phyloP scores from a whole-genome alignment of 1,284 basidiomycete species.

The Inonotus obliquus region DNA sequence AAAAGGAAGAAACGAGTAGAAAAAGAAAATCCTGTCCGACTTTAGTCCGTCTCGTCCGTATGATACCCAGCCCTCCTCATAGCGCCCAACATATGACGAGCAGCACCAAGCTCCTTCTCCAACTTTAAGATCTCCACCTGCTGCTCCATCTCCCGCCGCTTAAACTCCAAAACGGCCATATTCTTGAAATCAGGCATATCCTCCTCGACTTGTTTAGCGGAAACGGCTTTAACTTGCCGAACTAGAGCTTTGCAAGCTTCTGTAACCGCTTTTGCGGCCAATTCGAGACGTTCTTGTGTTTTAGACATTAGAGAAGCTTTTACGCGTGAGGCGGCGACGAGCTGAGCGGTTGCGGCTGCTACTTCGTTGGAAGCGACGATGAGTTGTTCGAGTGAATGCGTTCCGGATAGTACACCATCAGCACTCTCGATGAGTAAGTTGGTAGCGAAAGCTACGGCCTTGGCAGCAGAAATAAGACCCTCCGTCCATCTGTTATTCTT shows the following conservation, averaged over 20 bases:
- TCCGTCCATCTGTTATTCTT: constrained; percentile 99
- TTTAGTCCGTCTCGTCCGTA: constrained; percentile 69
- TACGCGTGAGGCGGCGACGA: constrained; percentile 96
- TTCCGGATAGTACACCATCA: constrained; percentile 95
- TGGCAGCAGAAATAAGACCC: constrained; percentile 96
- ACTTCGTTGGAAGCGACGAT: constrained; percentile 99
- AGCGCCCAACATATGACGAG: constrained; percentile 79
- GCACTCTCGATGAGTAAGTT: constrained; percentile 95
- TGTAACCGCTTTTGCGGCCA: constrained; percentile 96
- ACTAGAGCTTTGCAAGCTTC: constrained; percentile 98
- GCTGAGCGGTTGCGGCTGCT: constrained; percentile 92
- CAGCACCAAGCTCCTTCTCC: constrained; percentile 92
- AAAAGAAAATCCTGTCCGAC: background rate
- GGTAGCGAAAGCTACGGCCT: constrained; percentile 97
- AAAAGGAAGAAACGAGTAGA: background rate
- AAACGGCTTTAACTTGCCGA: constrained; percentile 93
- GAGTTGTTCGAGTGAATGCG: constrained; percentile 95
- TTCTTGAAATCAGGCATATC: constrained; percentile 87
- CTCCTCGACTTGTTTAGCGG: constrained; percentile 75
- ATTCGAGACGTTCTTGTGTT: constrained; percentile 94
- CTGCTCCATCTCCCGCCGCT: constrained; percentile 97
- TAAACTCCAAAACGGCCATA: constrained; percentile 95
- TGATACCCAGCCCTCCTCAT: constrained; percentile 92
- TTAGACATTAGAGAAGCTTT: constrained; percentile 99
- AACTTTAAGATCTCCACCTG: constrained; percentile 96